Evolutionary conservation across 352 stramenopile genomes (phyloP).

Genomic region (Pythium myriotylum): DNA sequence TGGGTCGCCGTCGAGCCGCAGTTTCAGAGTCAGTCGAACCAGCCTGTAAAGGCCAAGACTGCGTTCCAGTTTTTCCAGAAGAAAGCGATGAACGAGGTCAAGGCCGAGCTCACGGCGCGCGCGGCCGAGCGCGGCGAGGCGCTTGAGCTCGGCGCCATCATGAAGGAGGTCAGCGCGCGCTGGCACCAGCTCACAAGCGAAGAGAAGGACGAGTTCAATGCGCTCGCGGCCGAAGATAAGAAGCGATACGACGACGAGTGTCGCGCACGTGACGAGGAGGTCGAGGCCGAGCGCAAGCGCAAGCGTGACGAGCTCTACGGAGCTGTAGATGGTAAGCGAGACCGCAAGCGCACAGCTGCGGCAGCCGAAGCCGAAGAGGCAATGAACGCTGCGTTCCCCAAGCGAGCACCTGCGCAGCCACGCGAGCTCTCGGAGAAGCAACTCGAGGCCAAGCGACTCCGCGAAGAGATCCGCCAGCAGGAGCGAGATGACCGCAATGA

Average conservation of each 20-base stretch:
- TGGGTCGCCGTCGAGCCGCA: constrained; percentile 83
- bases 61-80: constrained; percentile 86
- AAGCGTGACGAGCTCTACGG: constrained; percentile 78
- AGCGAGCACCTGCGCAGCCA: constrained; percentile 37
- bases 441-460: constrained; percentile 61
- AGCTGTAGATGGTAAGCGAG: constrained; percentile 76
- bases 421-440: constrained; percentile 72
- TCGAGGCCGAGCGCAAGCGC: constrained; percentile 69
- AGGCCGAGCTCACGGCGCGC: constrained; percentile 46
- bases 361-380: constrained; percentile 35
- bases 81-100: constrained; percentile 62
- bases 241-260: constrained; percentile 79
- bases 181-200: constrained; percentile 69
- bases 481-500: constrained; percentile 70
- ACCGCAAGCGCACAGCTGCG: constrained; percentile 60
- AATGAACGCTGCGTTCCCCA: constrained; percentile 25
- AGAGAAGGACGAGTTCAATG: constrained; percentile 71
- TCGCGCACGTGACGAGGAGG: constrained; percentile 65
- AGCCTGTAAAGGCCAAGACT: constrained; percentile 68
- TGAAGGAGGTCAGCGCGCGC: constrained; percentile 75
- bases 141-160: constrained; percentile 66
- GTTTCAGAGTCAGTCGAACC: constrained; percentile 53
- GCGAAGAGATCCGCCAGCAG: constrained; percentile 78
- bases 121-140: constrained; percentile 51
- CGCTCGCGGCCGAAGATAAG: constrained; percentile 60